These are phyloP conservation scores for Cryptosporidium ubiquitum DNA, from an alignment of 169 alveolate genomes.

Conservation along the genomic window DNA sequence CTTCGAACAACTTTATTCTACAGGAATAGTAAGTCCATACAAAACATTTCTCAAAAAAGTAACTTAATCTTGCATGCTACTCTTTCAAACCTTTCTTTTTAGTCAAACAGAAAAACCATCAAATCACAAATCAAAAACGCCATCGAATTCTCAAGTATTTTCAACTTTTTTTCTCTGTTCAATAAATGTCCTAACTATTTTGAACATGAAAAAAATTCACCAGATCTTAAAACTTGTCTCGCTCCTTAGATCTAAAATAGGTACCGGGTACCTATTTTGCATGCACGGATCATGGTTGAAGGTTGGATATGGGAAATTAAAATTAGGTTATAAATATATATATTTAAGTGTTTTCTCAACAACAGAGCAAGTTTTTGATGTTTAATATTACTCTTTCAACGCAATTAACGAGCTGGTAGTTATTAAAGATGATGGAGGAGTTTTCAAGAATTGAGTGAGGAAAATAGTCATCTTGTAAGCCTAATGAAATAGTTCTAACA, in stretches of 20 bases:
- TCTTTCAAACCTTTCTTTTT: background rate
- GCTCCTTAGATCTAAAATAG: background rate
- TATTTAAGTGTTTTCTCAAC: background rate
- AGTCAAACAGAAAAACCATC: slow-evolving; percentile 32
- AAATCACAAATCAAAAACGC: background rate
- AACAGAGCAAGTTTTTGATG: background rate
- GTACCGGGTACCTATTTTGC: background rate
- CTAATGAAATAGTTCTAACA: slow-evolving; percentile 33
- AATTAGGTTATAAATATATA: background rate
- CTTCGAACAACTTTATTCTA: background rate
- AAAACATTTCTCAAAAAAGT: too few species aligned
- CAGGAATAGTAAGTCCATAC: slow-evolving; percentile 16
- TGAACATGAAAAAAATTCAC: background rate
- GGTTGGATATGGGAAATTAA: too few species aligned
- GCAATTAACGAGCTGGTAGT: slow-evolving; percentile 39
- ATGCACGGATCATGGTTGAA: background rate
- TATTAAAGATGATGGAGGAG: slow-evolving; percentile 16
- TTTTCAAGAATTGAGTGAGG: slow-evolving; percentile 26
- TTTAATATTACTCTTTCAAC: slow-evolving; percentile 11
- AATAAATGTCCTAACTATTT: slow-evolving; percentile 16
- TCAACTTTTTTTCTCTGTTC: slow-evolving; percentile 18
- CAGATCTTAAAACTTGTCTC: background rate
- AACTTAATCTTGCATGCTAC: background rate
- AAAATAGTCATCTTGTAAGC: slow-evolving; percentile 33
- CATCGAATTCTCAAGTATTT: slow-evolving; percentile 4